Evolutionary conservation across 768 basidiomycete species (phyloP), one percentile per base, ranked within the genome.

Genomic region (Fomitopsis pulvina): DNA sequence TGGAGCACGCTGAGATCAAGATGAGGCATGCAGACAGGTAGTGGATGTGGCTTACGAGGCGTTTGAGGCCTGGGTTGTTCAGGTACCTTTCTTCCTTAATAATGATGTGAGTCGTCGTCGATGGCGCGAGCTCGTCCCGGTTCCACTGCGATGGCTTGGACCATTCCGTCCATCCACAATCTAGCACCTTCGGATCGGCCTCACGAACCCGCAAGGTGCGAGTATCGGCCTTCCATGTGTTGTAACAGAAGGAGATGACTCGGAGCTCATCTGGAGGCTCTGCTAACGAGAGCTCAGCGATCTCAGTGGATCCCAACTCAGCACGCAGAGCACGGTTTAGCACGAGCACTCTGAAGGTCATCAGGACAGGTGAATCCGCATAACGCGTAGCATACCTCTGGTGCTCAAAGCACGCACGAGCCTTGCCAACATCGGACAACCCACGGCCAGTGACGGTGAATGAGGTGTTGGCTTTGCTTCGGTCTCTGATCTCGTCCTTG

Each of bases 231-330:
- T 47, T 39, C 62, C 69, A 72, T 9, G 66, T 53, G 34, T 60
- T 70, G 50, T 71, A 63, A 0, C 67, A 61, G 30, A 77, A 66
- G 0, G 74, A 68, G 28, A 63, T 60, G 12, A 74, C 57, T 6
- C 64, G 61, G 2, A 70, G 44, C 6, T 58, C 14, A 12, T 42
- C 21, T 7, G 7, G 26, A 27, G 16, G 7, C 3, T 42, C 3
- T 6, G 11, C 14, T 21, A 42, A 10, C 4, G 41, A 42, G 21
- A 42, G 22, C 21, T 42, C 41, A 20, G 18, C 21, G 18, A 20
- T 18, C 34, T 37, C 14, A 16, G 34, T 16, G 18, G 10, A 3
- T n/a, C 10, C 12, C 0, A 25, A 9, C 7, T 29, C 2, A 3
- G 2, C 6, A 0, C n/a, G 18, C 28, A 11, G 1, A 24, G 32